Conservation (phyloP, 805 yeast genomes). For the Ascoidea asiatica region DNA sequence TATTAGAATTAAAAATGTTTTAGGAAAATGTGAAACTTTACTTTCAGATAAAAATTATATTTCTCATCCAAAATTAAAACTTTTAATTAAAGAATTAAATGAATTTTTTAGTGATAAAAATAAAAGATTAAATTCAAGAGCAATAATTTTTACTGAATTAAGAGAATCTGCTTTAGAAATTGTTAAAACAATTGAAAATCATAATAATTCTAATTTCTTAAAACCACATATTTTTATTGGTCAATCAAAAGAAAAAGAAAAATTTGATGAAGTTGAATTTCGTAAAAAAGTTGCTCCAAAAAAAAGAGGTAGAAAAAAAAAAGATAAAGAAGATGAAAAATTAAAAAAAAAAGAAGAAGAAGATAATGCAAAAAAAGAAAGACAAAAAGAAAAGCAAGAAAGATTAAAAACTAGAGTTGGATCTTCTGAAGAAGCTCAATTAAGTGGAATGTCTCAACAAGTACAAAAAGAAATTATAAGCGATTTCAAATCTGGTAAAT, state of each 20-base stretch:
- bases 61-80: constrained; percentile 66
- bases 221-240: constrained; percentile 88
- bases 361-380: constrained; percentile 18
- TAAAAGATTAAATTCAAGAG: constrained; percentile 38
- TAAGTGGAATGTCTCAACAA: constrained; percentile 83
- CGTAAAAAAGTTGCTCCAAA: constrained; percentile 28
- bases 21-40: constrained; percentile 29
- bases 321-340: constrained; percentile 8
- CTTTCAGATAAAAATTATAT: constrained; percentile 24
- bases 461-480: constrained; percentile 68
- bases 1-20: constrained; percentile 29
- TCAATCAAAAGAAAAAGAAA: constrained; percentile 66
- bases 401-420: constrained; percentile 30
- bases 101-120: constrained; percentile 35
- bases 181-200: constrained; percentile 43
- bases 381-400: constrained; percentile 19
- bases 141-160: constrained; percentile 77
- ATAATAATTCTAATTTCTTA: constrained; percentile 19
- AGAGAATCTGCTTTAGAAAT: constrained; percentile 88
- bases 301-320: constrained; percentile 24
- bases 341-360: constrained; percentile 19
- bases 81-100: constrained; percentile 40
- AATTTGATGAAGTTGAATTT: constrained; percentile 44
- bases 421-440: constrained; percentile 65
- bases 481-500: constrained; percentile 57